Base-by-base conservation (phyloP, 768 basidiomycete species). In the Boletus sensibilis region DNA sequence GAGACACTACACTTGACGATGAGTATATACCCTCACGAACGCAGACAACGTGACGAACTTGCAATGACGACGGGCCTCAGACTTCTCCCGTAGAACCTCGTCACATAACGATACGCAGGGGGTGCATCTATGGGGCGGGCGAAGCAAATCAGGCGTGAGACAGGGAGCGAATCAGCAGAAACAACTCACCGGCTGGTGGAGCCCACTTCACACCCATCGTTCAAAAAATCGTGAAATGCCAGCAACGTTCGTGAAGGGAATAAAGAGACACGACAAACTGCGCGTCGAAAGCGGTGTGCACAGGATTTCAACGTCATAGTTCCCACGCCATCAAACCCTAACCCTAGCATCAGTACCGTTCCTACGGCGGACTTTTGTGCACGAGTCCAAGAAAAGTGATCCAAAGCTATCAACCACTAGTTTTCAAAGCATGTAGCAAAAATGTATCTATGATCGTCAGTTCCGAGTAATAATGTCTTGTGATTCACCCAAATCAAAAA, bases 91-190 rank as follows among this genome's bases (percentile, higher is more conserved):
- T 86, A 88, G 27, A 83, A 66, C 59, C 81, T 78, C 38, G 76
- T 77, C 18, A 82, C 79, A 66, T 83, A 82, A n/a, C 79, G 77
- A 72, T 85, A 88, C 2, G 82, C 74, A 4, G 85, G 84, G 76
- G 53, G 80, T 62, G 53, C 78, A 74, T 85, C 65, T 61, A 18
- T 29, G 27, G 27, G 6, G 7, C 10, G 12, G 13, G 13, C 37
- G 12, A 44, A 16, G 5, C 13, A 4, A 13, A 44, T 56, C 12
- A 56, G 11, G 23, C 1, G 18, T 39, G 35, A 14, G 31, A 13
- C 14, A 1, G 3, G 12, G 6, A 20, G 3, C 27, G 13, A n/a
- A 39, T 39, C 25, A 7, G 18, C 6, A 27, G 35, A 2, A 11
- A 13, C 11, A n/a, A 53, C 62, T 13, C 18, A 65, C 69, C 63